Percentiles rank a stretch among this genome's conserved stretches.
phyloP scores from a whole-genome alignment of 768 basidiomycete genomes.

The Trametes villosa region DNA sequence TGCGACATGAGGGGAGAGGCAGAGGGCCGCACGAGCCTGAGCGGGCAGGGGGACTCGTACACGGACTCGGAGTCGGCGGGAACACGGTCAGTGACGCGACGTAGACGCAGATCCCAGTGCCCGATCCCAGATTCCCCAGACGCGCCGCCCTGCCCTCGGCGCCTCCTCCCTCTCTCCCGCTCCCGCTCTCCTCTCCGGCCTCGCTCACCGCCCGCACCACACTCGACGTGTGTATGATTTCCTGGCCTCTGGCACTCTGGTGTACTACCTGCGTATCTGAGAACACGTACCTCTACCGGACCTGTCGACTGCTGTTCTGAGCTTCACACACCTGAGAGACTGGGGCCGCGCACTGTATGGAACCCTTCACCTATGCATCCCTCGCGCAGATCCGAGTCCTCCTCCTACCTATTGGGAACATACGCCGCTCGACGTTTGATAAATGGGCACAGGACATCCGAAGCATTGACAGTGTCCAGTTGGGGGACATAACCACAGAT shows the following conservation, averaged over 20 bases:
- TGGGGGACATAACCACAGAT: conserved; percentile 84
- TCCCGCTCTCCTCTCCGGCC: not conserved
- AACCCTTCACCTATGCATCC: conserved; percentile 73
- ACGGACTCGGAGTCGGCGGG: not conserved
- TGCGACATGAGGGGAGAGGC: conserved; percentile 52
- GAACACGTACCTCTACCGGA: not conserved
- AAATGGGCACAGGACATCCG: conserved; percentile 75
- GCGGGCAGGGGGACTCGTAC: not conserved
- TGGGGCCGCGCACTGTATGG: conserved; percentile 50
- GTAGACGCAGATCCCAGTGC: conserved; percentile 8
- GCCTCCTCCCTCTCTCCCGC: not conserved
- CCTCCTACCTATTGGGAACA: conserved; percentile 82
- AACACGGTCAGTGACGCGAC: conserved; percentile 3
- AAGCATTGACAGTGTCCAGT: conserved; percentile 70
- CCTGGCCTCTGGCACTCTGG: no score
- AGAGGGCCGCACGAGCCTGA: conserved; percentile 1
- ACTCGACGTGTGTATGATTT: not conserved
- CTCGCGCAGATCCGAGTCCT: conserved; percentile 86
- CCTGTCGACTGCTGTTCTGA: not conserved
- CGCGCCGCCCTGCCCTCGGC: conserved; percentile 9
- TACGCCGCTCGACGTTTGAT: conserved; percentile 70
- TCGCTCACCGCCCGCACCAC: not conserved
- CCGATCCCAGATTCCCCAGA: conserved; percentile 14
- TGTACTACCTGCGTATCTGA: no score
- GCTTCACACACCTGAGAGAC: not conserved